Conservation (phyloP, 2,329 filamentous ascomycete species). For the Tympanopsis confertula region DNA sequence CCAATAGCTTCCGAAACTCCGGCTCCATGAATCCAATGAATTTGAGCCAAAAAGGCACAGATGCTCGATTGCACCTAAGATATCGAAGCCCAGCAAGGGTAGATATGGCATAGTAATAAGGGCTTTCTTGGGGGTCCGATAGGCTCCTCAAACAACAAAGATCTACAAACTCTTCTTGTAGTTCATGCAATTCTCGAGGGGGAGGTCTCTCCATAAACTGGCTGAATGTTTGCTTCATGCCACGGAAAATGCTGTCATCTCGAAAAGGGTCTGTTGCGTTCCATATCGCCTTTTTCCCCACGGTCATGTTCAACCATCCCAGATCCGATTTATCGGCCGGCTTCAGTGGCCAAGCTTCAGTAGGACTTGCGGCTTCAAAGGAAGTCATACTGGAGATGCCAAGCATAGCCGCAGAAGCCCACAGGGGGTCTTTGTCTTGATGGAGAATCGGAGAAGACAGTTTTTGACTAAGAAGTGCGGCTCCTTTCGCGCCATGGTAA, state of each 20-base stretch:
- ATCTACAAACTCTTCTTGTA: conserved; percentile 8
- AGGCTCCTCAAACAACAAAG: conserved; percentile 11
- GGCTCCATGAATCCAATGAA: conserved; percentile 23
- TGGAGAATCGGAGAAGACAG: conserved; percentile 18
- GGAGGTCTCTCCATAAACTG: conserved; percentile 20
- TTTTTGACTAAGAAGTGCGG: conserved; percentile 22
- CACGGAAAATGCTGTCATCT: conserved; percentile 19
- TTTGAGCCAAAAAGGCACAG: conserved; percentile 18
- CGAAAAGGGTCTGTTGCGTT: conserved; percentile 18
- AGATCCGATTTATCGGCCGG: conserved; percentile 11
- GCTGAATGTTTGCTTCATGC: conserved; percentile 19
- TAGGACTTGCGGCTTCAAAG: conserved; percentile 17
- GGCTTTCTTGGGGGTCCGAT: conserved; percentile 19
- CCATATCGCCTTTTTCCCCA: conserved; percentile 24
- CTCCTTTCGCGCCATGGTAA: conserved; percentile 29
- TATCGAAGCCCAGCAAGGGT: conserved; percentile 17
- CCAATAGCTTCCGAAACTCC: conserved; percentile 28
- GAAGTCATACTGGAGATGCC: conserved; percentile 25
- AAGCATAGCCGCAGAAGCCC: conserved; percentile 30
- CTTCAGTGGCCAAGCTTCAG: conserved; percentile 21
- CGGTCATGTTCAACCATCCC: conserved; percentile 20
- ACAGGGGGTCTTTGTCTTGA: conserved; percentile 29
- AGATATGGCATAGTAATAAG: conserved; percentile 25
- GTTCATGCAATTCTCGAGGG: conserved; percentile 8
- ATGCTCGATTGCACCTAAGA: conserved; percentile 16